Evolutionary conservation across 257 asterid species (phyloP), one percentile per base, ranked within the genome.

Genomic region (Nicotiana attenuata): DNA sequence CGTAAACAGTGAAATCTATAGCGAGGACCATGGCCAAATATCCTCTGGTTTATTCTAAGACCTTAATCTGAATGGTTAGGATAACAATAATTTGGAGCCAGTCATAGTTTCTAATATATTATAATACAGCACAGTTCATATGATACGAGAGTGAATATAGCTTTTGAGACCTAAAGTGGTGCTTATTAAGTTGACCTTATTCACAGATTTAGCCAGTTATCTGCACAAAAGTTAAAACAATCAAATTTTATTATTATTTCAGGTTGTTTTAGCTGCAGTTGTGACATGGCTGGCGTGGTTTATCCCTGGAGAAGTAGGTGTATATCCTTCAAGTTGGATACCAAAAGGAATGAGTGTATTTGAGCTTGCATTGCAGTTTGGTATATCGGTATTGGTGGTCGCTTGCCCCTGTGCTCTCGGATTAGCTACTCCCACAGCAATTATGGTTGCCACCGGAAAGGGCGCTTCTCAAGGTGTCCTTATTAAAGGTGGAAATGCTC

Each of bases 321-420:
- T 88, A 56, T 96, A 91, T 89, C 97, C 98, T 73, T 88, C 89
- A 82, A 81, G 71, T 66, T 96, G 99, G 99, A 92, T 92, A 88
- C 99, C 98, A 13, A 77, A 87, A 81, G 87, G 86, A 67, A 96
- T 96, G 99, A 97, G 91, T 80, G 92, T 91, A 22, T 96, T 94
- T 83, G 97, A 96, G 91, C 92, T 94, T 88, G 98, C 99, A 45
- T 87, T 96, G 85, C 98, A 96, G 88, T 96, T 96, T 87, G 92
- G 92, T 71, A 96, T 96, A 79, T 93, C 99, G 1, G 98, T 96
- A 3, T 87, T 96, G 90, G 99, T 96, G 85, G 96, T 96, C 63
- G 99, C 99, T 77, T 96, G 99, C 81, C 99, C 99, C 14, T 96
- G 99, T 91, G 98, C 99, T 85, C 90, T 96, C 66, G 99, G 99